phyloP scores from a whole-genome alignment of 495 filamentous ascomycete species.

The Terfezia boudieri region DNA sequence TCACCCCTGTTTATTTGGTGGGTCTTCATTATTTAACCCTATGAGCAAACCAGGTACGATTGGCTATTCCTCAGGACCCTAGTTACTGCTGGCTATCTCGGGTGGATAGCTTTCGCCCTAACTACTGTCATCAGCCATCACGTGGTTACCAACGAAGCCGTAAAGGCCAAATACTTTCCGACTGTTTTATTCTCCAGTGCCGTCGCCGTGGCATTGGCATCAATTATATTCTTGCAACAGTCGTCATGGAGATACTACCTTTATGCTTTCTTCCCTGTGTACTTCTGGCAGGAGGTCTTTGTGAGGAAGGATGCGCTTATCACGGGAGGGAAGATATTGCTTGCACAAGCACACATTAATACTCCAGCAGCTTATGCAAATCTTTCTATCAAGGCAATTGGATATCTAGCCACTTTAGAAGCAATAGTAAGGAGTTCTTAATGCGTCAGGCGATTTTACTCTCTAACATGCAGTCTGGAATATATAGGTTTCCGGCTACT shows the following conservation, averaged over 20 bases:
- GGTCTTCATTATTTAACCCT: too few species aligned
- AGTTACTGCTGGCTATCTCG: conserved; percentile 79
- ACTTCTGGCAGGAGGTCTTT: conserved; percentile 94
- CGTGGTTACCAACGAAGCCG: conserved; percentile 35
- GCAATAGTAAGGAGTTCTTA: conserved; percentile 42
- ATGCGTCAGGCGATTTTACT: conserved; percentile 4
- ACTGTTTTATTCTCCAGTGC: conserved; percentile 38
- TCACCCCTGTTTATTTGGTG: background rate
- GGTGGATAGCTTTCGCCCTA: conserved; percentile 89
- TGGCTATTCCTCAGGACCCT: conserved; percentile 95
- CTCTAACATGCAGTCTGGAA: background rate
- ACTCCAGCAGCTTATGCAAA: conserved; percentile 31
- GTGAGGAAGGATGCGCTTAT: conserved; percentile 47
- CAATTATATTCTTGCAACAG: conserved; percentile 53
- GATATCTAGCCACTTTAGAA: conserved; percentile 53
- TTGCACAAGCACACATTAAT: conserved; percentile 34
- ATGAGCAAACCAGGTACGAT: conserved; percentile 31
- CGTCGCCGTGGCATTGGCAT: conserved; percentile 48
- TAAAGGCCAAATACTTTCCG: background rate
- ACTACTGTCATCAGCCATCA: conserved; percentile 81
- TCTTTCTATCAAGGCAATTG: conserved; percentile 37
- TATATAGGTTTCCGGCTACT: conserved; percentile 57
- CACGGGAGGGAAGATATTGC: conserved; percentile 43
- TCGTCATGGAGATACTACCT: conserved; percentile 75
- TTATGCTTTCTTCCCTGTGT: conserved; percentile 75